Conservation (phyloP, 1,284 basidiomycete genomes). For the Sanghuangporus weigelae region DNA sequence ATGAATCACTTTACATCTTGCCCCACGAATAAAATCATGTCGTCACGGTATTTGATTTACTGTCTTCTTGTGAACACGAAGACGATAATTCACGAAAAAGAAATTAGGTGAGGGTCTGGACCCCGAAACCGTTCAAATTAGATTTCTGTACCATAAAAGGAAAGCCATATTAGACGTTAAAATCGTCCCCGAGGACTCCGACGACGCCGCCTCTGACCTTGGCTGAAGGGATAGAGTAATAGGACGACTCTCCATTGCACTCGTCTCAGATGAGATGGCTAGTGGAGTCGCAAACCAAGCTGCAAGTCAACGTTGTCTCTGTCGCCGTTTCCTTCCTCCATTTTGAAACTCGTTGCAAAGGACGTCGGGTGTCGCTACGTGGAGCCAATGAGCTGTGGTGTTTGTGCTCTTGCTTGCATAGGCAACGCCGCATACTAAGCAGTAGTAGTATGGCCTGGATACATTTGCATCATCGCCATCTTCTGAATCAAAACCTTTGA, state of each 20-base stretch:
- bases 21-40: not conserved
- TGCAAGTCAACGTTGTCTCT: not conserved
- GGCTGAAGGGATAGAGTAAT: not conserved
- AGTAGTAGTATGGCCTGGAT: no score
- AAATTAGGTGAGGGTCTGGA: not conserved
- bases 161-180: not conserved
- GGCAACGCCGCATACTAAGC: not conserved
- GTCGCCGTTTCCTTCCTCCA: not conserved
- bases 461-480: not conserved
- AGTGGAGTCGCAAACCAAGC: not conserved
- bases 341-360: not conserved
- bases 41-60: not conserved
- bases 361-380: not conserved
- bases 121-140: not conserved
- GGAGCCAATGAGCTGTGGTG: not conserved
- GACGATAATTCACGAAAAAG: not conserved
- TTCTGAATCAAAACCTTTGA: not conserved
- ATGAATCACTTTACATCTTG: no score
- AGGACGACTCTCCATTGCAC: not conserved
- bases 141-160: not conserved
- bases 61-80: not conserved
- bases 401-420: not conserved
- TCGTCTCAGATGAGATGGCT: not conserved
- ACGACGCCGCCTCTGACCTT: not conserved
- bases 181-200: not conserved